Evolutionary conservation across 371 early-diverging fungal species (phyloP).

Genomic region (Hamiltosporidium tvaerminnensis): DNA sequence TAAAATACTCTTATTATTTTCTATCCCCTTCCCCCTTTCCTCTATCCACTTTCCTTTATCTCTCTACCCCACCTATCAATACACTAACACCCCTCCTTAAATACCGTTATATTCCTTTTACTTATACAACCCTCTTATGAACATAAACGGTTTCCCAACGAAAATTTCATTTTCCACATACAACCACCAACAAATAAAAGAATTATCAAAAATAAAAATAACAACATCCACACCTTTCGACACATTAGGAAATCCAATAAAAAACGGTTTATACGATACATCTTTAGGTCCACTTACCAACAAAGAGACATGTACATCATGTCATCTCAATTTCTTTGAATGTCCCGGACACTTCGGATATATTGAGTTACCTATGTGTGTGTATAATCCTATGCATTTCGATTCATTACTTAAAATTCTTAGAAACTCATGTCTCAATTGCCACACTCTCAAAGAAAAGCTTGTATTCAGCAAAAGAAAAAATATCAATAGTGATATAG

Average conservation of each 20-base stretch:
- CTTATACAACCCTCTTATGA: no score
- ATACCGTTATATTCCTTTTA: no score
- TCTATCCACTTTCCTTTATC: no score
- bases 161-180: no score
- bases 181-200: no score
- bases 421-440: conserved; percentile 33
- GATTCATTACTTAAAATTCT: conserved; percentile 27
- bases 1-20: background rate
- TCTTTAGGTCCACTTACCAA: conserved; percentile 66
- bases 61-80: background rate
- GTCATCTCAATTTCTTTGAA: conserved; percentile 25
- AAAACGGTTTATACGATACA: conserved; percentile 80
- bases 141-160: no score
- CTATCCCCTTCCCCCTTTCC: background rate
- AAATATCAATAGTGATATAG: background rate
- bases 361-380: conserved; percentile 31
- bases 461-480: background rate
- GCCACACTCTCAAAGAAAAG: conserved; percentile 33
- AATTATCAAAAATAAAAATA: conserved; percentile 50
- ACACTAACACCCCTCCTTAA: background rate
- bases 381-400: conserved; percentile 47
- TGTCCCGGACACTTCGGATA: conserved; percentile 55
- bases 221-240: conserved; percentile 73
- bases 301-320: conserved; percentile 33
- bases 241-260: conserved; percentile 68